These are phyloP conservation scores for Acanthamoeba culbertsoni DNA, from an alignment of 208 protist species.

Conservation along the genomic window DNA sequence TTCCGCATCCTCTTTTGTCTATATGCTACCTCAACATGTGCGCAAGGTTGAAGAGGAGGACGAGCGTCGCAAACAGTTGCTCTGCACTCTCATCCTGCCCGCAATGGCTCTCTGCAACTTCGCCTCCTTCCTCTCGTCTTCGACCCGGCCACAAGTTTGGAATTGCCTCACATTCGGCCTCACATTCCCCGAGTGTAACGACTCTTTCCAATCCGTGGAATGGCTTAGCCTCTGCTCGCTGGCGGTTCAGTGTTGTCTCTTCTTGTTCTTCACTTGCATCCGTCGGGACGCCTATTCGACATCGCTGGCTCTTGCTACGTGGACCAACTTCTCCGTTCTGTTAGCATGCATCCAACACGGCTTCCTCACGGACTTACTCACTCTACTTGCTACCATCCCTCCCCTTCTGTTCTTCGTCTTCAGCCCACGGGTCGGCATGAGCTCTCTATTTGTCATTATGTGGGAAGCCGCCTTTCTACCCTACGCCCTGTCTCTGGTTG, in stretches of 20 bases:
- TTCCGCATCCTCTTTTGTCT: background rate
- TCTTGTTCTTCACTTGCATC: background rate
- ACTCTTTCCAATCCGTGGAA: background rate
- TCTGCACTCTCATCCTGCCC: background rate
- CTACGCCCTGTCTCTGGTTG: background rate
- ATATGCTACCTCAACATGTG: background rate
- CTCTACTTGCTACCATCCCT: background rate
- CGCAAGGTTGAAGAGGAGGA: conserved; percentile 3
- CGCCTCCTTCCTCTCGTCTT: background rate
- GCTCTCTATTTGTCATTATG: background rate
- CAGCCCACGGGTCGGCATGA: background rate
- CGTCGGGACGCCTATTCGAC: background rate
- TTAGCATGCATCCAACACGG: background rate
- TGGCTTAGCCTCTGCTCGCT: background rate
- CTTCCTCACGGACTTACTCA: background rate
- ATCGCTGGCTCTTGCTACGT: background rate
- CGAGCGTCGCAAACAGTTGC: background rate
- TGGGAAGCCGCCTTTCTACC: background rate
- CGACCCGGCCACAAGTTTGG: background rate
- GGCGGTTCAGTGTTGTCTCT: background rate
- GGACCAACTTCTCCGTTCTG: conserved; percentile 12
- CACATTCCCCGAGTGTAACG: background rate
- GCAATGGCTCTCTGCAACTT: background rate
- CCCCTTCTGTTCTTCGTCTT: conserved; percentile 46
- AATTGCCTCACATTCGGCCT: background rate